These are phyloP conservation scores for Aspergillus diversus DNA, from an alignment of 495 filamentous ascomycete genomes.

Conservation along the genomic window DNA sequence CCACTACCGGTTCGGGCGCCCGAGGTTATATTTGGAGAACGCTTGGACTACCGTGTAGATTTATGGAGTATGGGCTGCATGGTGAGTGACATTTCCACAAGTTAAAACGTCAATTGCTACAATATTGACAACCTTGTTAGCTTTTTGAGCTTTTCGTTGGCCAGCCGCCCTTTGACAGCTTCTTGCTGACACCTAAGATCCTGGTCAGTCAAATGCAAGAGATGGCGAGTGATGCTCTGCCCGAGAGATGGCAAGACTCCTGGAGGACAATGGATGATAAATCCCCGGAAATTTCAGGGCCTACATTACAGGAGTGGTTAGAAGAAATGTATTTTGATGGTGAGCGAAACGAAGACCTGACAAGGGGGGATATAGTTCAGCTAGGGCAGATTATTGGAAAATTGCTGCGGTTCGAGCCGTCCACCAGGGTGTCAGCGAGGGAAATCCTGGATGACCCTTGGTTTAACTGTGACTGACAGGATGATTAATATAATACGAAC, in stretches of 20 bases:
- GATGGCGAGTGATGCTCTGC: conserved; percentile 36
- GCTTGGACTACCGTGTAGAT: too few relatives aligned
- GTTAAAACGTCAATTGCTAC: conserved; percentile 37
- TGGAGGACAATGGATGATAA: conserved; percentile 24
- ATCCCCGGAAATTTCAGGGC: too few relatives aligned
- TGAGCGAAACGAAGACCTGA: too few relatives aligned
- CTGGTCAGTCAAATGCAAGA: conserved; percentile 40
- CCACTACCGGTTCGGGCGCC: conserved; percentile 42
- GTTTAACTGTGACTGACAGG: too few relatives aligned
- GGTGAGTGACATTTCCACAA: conserved; percentile 50
- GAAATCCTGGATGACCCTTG: too few relatives aligned
- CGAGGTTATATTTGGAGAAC: conserved; percentile 46
- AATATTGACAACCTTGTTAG: conserved; percentile 30
- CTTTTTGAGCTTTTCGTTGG: conserved; percentile 44
- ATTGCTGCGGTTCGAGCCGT: too few relatives aligned
- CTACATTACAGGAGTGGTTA: conserved; percentile 40
- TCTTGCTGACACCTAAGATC: conserved; percentile 34
- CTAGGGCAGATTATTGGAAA: too few relatives aligned
- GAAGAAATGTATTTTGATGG: too few relatives aligned
- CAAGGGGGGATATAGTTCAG: too few relatives aligned
- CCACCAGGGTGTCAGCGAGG: too few relatives aligned
- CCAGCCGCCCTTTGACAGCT: conserved; percentile 42
- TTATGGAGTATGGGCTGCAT: conserved; percentile 35
- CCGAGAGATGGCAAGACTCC: conserved; percentile 34
- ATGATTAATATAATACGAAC: too few relatives aligned